A percentile compares a stretch with the other conserved stretches of the same genome.
Evolutionary conservation across 257 asterid genomes (phyloP).

Genomic region (Solanum megistacrolobum): DNA sequence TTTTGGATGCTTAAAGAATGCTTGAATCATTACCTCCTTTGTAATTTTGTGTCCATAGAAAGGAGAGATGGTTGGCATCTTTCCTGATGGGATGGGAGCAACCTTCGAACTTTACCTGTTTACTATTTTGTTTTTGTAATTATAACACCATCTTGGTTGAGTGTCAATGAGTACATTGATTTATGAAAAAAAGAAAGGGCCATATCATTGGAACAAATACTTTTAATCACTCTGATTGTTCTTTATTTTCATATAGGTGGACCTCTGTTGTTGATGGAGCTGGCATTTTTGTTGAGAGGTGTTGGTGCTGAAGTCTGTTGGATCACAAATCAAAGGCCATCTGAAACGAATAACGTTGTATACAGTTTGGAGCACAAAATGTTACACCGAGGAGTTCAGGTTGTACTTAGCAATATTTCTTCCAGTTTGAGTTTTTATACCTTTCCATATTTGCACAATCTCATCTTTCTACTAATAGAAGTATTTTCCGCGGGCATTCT

Average conservation of each 20-base stretch:
- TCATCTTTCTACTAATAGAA: not conserved
- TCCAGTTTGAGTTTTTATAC: not conserved
- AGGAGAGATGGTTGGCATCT: not conserved
- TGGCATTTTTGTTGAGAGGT: not conserved
- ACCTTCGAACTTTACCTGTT: not conserved
- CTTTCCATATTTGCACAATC: not conserved
- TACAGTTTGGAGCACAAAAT: conserved; percentile 27
- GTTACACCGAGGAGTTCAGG: conserved; percentile 13
- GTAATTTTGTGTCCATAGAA: not conserved
- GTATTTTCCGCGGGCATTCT: not conserved
- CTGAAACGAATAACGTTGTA: conserved; percentile 3
- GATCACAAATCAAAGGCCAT: conserved; percentile 6
- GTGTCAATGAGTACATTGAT: not conserved
- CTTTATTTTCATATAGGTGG: conserved; percentile 2
- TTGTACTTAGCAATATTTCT: not conserved
- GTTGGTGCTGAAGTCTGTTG: conserved; percentile 7
- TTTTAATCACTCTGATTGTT: not conserved
- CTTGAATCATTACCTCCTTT: not conserved
- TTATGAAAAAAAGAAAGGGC: not conserved
- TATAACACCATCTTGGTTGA: not conserved
- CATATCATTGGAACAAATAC: not conserved
- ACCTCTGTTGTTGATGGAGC: conserved; percentile 8
- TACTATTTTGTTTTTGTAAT: not conserved
- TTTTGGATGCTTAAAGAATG: not conserved
- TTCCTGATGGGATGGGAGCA: not conserved